Conservation (phyloP, 1,284 basidiomycete genomes). For the Omphalotus olearius region DNA sequence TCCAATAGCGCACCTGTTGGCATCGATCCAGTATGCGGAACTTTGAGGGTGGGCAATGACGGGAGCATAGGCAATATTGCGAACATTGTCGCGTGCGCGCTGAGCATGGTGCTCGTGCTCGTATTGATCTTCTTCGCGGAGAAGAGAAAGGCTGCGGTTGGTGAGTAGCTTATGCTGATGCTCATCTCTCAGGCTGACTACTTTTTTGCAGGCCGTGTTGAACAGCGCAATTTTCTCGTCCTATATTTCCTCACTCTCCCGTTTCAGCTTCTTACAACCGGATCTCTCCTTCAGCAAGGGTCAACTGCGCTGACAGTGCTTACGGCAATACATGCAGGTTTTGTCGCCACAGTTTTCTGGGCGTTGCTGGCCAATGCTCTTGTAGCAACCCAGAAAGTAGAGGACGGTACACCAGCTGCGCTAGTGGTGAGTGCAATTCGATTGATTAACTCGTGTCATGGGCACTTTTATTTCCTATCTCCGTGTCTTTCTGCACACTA, state of each 20-base stretch:
- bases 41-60: constrained; percentile 36
- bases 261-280: constrained; percentile 76
- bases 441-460: not conserved
- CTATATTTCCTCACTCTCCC: constrained; percentile 70
- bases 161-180: constrained; percentile 27
- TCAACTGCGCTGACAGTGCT: constrained; percentile 65
- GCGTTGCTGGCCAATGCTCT: constrained; percentile 72
- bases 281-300: constrained; percentile 74
- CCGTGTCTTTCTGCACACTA: not conserved
- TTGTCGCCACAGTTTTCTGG: constrained; percentile 76
- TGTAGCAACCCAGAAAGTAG: constrained; percentile 78
- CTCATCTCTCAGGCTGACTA: not conserved
- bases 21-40: constrained; percentile 54
- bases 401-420: constrained; percentile 75
- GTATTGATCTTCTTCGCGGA: constrained; percentile 29
- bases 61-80: constrained; percentile 57
- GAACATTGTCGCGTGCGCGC: constrained; percentile 51
- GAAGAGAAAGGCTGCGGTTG: constrained; percentile 46
- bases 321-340: constrained; percentile 71
- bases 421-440: constrained; percentile 51
- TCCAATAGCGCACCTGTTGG: constrained; percentile 51
- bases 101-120: constrained; percentile 42
- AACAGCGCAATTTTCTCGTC: constrained; percentile 61
- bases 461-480: not conserved
- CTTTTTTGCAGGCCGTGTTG: constrained; percentile 54